Conservation (phyloP, 441 rosid genomes). For the Theobroma grandiflorum region DNA sequence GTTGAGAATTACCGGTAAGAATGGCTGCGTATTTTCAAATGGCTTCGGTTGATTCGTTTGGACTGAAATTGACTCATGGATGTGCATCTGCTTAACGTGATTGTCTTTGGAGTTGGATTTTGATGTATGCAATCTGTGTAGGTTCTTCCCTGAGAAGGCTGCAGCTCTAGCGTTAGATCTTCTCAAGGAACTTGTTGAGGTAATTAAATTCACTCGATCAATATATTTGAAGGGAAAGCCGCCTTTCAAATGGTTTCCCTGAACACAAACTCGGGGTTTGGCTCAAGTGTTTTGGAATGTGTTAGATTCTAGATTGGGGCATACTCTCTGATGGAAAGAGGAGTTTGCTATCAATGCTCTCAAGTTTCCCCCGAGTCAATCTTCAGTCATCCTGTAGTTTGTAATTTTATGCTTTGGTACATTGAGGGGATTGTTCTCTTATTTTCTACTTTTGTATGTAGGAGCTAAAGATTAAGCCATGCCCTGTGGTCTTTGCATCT, state of each 20-base stretch:
- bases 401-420: constrained; percentile 2
- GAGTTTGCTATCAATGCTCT: background rate
- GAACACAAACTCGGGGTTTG: background rate
- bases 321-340: background rate
- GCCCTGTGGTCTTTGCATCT: constrained; percentile 82
- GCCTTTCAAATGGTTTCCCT: background rate
- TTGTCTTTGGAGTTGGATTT: constrained; percentile 23
- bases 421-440: background rate
- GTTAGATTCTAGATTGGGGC: constrained; percentile 3
- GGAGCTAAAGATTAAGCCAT: constrained; percentile 78
- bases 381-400: background rate
- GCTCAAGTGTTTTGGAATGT: constrained; percentile 1
- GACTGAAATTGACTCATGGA: background rate
- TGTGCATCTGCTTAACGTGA: background rate
- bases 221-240: background rate
- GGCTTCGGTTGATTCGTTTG: background rate
- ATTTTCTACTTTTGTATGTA: constrained; percentile 31
- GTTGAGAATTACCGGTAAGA: background rate
- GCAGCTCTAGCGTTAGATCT: constrained; percentile 62
- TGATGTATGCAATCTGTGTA: constrained; percentile 43
- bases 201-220: constrained; percentile 24
- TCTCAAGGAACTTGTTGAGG: constrained; percentile 73
- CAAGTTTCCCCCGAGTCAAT: background rate
- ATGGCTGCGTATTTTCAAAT: background rate
- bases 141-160: constrained; percentile 91